Evolutionary conservation across 2,329 filamentous ascomycete species (phyloP), one percentile per base, ranked within the genome.

Genomic region (Nakataea oryzae): DNA sequence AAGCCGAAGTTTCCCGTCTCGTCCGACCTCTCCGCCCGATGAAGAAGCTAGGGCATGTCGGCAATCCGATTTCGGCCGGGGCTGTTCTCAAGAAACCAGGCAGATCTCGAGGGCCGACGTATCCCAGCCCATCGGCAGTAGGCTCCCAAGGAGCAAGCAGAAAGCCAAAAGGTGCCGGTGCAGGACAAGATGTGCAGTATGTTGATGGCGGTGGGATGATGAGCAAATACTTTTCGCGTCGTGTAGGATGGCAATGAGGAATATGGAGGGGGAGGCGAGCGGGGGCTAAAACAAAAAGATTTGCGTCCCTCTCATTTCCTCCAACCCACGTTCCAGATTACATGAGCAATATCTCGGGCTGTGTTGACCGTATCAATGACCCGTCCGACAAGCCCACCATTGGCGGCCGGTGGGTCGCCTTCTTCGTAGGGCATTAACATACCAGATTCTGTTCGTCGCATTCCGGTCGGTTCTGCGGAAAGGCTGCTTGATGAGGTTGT

Each of bases 371-470:
- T 93, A 75, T 96, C 90, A 71, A 93, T 86, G 59, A 96, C 86
- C 69, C 87, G 86, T 64, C 90, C 89, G 70, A 96, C 83, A 62
- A 96, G 80, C 58, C 88, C 88, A 60, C 81, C 79, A 69, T 78
- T 84, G 64, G 80, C 77, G 59, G 75, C 79, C 58, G 74, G 80
- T 71, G 74, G 78, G 66, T 91, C 89, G 64, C 86, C 86, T 67
- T 92, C 88, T 67, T 92, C 89, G 68, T 87, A 89, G 9, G 91
- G 90, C 89, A 96, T 93, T 69, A 96, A 89, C 90, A 96, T 96
- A 67, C 91, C 92, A 54, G 91, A 95, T 60, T 86, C 80, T 26
- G 91, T 96, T 67, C 92, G 83, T 65, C 88, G 86, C 79, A 96
- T 87, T 61, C 87, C 86, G 24, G 74, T 77, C 56, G 80, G 76